Base-by-base conservation (phyloP, 305 asterid genomes). In the Solanum chacoense region DNA sequence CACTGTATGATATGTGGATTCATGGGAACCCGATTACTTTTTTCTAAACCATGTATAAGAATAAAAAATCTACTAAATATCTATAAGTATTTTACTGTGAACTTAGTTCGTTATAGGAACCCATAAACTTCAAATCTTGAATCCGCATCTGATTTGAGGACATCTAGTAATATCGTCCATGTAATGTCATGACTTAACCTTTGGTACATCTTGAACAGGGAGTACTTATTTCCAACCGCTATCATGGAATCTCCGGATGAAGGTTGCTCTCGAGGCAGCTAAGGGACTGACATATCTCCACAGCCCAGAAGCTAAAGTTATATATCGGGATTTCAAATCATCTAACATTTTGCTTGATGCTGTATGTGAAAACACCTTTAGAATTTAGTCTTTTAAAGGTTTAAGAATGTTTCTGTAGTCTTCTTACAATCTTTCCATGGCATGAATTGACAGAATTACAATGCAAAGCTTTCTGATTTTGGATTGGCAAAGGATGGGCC, bases 401-500 rank as follows among this genome's bases (percentile, higher is more conserved):
- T 32, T 31, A 26, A 71, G 24, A 85, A 63, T 87, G 8, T 55
- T 87, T n/a, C 4, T 0, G 4, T 59, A 2, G 29, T 73, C 34
- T 24, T 29, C 31, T 63, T 22, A 85, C 50, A 1, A 8, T 69
- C 34, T 85, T 29, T 74, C 37, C 24, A 6, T 14, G 38, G 18
- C 31, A 42, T 29, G 12, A 77, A 74, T 31, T 86, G 50, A 38
- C 91, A 90, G 91, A 87, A 88, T 16, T 90, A 90, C 90, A 90
- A 90, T 63, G 91, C 91, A 4, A 90, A 90, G 63, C 91, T 88
- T 88, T 90, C 91, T 34, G 91, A 90, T 86, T 90, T 90, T 76
- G 91, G 91, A 73, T 79, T 90, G 77, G 91, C 91, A 0, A 90
- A 90, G 86, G 91, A 90, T 90, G 90, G 90, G 14, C 90, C 91